Base-by-base conservation (phyloP, 164 flowering plant species). In the Akebia trifoliata region DNA sequence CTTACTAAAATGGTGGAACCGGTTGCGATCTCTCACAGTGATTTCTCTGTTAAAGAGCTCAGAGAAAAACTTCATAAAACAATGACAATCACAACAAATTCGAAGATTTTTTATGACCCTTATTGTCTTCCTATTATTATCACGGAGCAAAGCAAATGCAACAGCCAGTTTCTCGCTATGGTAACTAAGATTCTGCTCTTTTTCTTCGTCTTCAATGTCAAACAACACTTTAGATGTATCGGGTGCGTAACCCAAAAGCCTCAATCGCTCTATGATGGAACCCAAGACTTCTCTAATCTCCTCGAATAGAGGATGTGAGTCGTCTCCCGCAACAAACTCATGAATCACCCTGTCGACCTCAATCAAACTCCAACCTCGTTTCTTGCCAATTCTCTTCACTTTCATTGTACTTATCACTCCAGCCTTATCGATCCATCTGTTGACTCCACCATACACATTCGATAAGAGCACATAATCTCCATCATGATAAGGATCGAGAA, bases 21-120 rank as follows among this genome's bases (percentile, higher is more conserved):
- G 71, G 54, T 69, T 79, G 26, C 74, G 72, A 61, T 82, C 87
- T 34, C 87, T 70, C 17, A 81, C 54, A 17, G 79, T 53, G 20
- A 81, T 75, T 50, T 73, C 72, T 56, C 57, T 57, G 21, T 58
- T 37, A 37, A 79, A 77, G 15, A 66, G 64, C 35, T 54, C 28
- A 8, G 86, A 77, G n/a, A 74, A 72, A 37, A 73, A 69, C 73
- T 82, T 79, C 82, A 82, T 77, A 61, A 82, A 77, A 28, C 54
- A 34, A 62, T 79, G 84, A 54, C 82, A 82, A 60, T 82, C 82
- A 6, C 63, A 52, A 53, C 84, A 82, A 45, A 75, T 76, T 37
- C 87, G 65, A 49, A 82, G 80, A 63, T 82, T 82, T 65, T 82
- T 82, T 76, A 74, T 58, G 43, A 70, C 49, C 57, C 64, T 47